Evolutionary conservation across 2,329 filamentous ascomycete species (phyloP).

Genomic region (Aspergillus versicolor): DNA sequence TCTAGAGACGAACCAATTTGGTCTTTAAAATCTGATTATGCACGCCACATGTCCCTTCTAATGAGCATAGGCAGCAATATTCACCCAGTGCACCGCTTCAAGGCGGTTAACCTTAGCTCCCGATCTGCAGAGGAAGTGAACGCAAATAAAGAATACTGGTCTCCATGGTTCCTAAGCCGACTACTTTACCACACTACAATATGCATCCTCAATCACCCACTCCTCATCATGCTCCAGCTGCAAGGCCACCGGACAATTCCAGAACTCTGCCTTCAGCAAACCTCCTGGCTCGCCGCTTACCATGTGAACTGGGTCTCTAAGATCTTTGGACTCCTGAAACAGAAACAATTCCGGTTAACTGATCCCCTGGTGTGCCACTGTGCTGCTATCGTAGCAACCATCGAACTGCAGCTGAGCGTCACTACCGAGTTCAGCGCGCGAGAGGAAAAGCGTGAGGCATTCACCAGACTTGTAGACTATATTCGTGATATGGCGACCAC

Average conservation of each 20-base stretch:
- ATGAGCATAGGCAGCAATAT: neutral
- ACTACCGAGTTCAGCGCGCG: too few species aligned
- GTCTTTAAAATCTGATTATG: neutral
- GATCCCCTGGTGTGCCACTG: neutral
- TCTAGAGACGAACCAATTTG: neutral
- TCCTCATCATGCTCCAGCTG: neutral
- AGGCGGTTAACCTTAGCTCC: neutral
- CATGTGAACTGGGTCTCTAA: neutral
- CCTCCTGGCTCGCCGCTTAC: neutral
- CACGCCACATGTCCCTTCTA: neutral
- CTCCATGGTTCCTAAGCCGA: neutral
- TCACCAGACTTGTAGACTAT: too few species aligned
- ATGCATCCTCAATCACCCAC: neutral
- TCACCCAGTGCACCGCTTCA: neutral
- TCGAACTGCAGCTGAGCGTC: neutral
- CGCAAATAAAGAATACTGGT: neutral
- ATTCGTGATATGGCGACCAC: too few species aligned
- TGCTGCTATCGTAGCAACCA: neutral
- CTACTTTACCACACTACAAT: neutral
- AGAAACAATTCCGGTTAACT: neutral
- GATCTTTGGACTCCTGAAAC: neutral
- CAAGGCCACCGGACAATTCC: neutral
- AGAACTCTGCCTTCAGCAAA: neutral
- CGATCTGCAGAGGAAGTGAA: neutral
- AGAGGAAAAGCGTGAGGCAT: too few species aligned